phyloP scores from a whole-genome alignment of 2,329 filamentous ascomycete species.

The Penicillium sp. region DNA sequence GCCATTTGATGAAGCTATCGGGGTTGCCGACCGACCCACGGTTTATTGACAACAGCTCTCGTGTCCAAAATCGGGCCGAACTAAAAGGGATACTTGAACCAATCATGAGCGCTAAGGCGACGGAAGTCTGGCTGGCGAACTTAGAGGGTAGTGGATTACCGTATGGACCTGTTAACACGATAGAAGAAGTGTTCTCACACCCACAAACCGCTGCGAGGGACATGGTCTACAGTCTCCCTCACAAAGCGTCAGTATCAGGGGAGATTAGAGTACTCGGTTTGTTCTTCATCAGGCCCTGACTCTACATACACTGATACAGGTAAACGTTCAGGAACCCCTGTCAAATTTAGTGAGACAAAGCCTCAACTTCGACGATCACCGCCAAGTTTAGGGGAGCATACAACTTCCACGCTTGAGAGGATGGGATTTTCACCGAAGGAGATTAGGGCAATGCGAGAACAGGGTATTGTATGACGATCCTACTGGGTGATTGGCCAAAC shows the following conservation, averaged over 20 bases:
- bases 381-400: constrained; percentile 36
- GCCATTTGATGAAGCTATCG: constrained; percentile 57
- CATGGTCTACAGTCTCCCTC: constrained; percentile 37
- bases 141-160: constrained; percentile 49
- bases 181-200: constrained; percentile 47
- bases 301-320: neutral
- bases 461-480: neutral
- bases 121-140: constrained; percentile 41
- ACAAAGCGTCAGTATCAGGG: constrained; percentile 24
- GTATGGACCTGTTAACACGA: constrained; percentile 49
- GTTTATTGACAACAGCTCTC: constrained; percentile 61
- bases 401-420: constrained; percentile 26
- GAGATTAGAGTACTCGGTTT: constrained; percentile 32
- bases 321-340: constrained; percentile 17
- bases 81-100: constrained; percentile 40
- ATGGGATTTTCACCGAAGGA: constrained; percentile 18
- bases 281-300: neutral
- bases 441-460: neutral
- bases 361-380: constrained; percentile 25
- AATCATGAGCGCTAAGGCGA: constrained; percentile 39
- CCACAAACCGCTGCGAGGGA: constrained; percentile 44
- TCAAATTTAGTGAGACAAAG: constrained; percentile 37
- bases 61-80: constrained; percentile 54
- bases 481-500: neutral
- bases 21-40: constrained; percentile 62